phyloP scores from a whole-genome alignment of 495 filamentous ascomycete species.

The Penicillium cosmopolitanum region DNA sequence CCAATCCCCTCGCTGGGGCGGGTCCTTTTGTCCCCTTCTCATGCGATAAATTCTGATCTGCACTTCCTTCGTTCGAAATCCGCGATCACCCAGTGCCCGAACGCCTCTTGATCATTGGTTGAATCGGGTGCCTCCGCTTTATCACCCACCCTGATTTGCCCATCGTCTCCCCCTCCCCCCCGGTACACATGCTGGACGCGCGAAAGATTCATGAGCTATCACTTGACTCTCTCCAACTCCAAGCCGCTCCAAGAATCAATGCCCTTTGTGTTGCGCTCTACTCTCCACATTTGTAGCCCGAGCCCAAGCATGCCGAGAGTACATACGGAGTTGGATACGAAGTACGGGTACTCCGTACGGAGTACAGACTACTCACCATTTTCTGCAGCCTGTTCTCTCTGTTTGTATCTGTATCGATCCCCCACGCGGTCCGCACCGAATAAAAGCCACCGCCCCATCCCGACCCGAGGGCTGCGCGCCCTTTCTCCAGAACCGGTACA shows the following conservation, averaged over 20 bases:
- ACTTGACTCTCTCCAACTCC: neutral
- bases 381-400: neutral
- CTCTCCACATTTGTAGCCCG: neutral
- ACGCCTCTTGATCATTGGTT: neutral
- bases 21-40: neutral
- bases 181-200: neutral
- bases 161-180: neutral
- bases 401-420: constrained; percentile 3
- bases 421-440: constrained; percentile 17
- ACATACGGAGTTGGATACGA: neutral
- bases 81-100: neutral
- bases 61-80: constrained; percentile 1
- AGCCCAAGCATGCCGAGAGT: neutral
- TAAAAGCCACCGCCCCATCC: constrained; percentile 10
- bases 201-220: constrained; percentile 1
- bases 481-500: neutral
- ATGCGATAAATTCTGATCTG: constrained; percentile 9
- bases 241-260: too few relatives aligned
- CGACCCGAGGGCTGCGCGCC: constrained; percentile 3
- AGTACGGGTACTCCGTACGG: neutral
- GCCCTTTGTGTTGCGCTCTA: too few relatives aligned
- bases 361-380: neutral
- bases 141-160: neutral
- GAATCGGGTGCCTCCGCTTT: neutral
- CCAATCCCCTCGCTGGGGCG: neutral